Evolutionary conservation across 768 basidiomycete species (phyloP).

Genomic region (Suillus americanus): DNA sequence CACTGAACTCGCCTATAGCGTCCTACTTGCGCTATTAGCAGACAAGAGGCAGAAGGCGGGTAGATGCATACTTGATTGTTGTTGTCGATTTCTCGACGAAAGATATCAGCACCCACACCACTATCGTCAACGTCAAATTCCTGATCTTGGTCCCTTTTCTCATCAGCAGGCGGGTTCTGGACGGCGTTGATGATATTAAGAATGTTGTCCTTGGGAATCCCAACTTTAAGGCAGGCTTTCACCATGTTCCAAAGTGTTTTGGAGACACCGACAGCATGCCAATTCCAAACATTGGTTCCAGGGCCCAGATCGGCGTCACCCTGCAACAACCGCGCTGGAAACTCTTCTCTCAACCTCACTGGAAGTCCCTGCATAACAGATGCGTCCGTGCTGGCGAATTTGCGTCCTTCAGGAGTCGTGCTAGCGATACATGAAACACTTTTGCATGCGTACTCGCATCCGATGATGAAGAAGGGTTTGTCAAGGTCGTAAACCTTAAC

Average conservation of each 20-base stretch:
- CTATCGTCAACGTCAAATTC: constrained; percentile 33
- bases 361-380: constrained; percentile 73
- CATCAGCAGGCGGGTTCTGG: constrained; percentile 40
- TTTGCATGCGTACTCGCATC: constrained; percentile 76
- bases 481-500: constrained; percentile 80
- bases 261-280: constrained; percentile 75
- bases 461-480: constrained; percentile 80
- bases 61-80: constrained; percentile 26
- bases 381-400: constrained; percentile 70
- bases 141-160: constrained; percentile 35
- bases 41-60: background rate
- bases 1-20: constrained; percentile 53
- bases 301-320: constrained; percentile 58
- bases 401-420: constrained; percentile 52
- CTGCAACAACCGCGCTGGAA: constrained; percentile 63
- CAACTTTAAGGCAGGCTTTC: constrained; percentile 53
- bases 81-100: constrained; percentile 24
- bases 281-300: constrained; percentile 68
- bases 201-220: constrained; percentile 62
- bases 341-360: constrained; percentile 65
- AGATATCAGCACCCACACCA: constrained; percentile 29
- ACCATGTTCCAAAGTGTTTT: constrained; percentile 74
- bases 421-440: constrained; percentile 46
- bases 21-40: constrained; percentile 30
- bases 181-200: constrained; percentile 57